A percentile compares a stretch with the other conserved stretches of the same genome.
Conservation (phyloP, 805 yeast genomes). For the Wickerhamiella musiphila region DNA sequence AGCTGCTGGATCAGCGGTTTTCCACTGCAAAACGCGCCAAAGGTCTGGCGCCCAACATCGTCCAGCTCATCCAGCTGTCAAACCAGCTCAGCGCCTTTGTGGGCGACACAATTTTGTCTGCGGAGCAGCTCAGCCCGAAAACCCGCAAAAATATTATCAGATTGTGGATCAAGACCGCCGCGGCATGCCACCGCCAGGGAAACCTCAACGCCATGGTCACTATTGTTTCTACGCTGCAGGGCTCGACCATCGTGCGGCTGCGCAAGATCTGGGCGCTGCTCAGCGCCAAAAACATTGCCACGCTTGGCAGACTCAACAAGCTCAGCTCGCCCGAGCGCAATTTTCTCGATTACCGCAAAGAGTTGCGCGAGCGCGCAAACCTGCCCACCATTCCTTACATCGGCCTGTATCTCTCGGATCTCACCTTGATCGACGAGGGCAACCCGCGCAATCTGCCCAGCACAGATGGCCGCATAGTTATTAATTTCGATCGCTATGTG, state of each 20-base stretch:
- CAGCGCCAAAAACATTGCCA: constrained; percentile 14
- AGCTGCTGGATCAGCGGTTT: constrained; percentile 22
- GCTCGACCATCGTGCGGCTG: constrained; percentile 21
- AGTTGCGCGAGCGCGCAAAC: constrained; percentile 13
- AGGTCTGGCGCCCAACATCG: constrained; percentile 21
- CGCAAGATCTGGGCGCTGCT: constrained; percentile 21
- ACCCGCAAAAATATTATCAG: constrained; percentile 20
- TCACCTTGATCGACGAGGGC: constrained; percentile 24
- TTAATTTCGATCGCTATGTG: constrained; percentile 23
- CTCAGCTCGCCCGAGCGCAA: constrained; percentile 22
- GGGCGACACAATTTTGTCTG: constrained; percentile 20
- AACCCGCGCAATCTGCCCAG: constrained; percentile 15
- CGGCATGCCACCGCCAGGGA: constrained; percentile 17
- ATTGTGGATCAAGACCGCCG: constrained; percentile 24
- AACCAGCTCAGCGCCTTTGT: constrained; percentile 23
- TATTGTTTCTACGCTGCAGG: constrained; percentile 21
- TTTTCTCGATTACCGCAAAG: constrained; percentile 19
- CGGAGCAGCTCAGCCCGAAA: constrained; percentile 16
- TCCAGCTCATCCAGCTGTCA: constrained; percentile 16
- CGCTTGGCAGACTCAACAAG: constrained; percentile 15
- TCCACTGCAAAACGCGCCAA: constrained; percentile 16
- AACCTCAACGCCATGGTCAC: constrained; percentile 21
- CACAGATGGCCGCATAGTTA: constrained; percentile 10
- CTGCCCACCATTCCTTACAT: constrained; percentile 22
- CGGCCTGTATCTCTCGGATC: constrained; percentile 22